Conservation (phyloP, 306 rosid genomes). For the Canavalia gladiata region DNA sequence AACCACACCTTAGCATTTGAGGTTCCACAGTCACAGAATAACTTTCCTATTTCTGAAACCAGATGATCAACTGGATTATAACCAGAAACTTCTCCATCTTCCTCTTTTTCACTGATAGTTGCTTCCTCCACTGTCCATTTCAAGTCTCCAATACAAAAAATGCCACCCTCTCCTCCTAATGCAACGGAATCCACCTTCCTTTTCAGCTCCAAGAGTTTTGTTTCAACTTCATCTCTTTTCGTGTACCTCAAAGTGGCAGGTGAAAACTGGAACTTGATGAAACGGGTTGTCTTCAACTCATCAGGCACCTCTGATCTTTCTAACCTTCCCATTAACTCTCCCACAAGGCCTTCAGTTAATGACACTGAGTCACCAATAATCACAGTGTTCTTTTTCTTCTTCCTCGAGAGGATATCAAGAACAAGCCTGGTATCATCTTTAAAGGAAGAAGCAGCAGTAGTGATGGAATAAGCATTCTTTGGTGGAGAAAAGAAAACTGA, state of each 20-base stretch:
- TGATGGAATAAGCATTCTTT: conserved; percentile 49
- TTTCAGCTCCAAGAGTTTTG: conserved; percentile 64
- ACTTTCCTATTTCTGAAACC: conserved; percentile 70
- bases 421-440: conserved; percentile 75
- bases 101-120: conserved; percentile 48
- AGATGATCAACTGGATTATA: conserved; percentile 74
- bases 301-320: conserved; percentile 75
- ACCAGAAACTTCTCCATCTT: conserved; percentile 43
- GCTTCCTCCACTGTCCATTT: conserved; percentile 65
- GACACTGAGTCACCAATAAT: conserved; percentile 72
- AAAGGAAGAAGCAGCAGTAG: conserved; percentile 53
- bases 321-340: conserved; percentile 65
- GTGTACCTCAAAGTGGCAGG: conserved; percentile 64
- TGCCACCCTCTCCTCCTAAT: conserved; percentile 60
- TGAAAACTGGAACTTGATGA: conserved; percentile 63
- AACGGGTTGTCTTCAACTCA: conserved; percentile 62
- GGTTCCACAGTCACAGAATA: conserved; percentile 55
- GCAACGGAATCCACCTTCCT: conserved; percentile 57
- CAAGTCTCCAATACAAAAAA: conserved; percentile 72
- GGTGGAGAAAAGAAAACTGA: conserved; percentile 65
- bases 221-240: conserved; percentile 74
- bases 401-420: conserved; percentile 67
- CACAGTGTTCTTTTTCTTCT: conserved; percentile 73
- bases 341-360: conserved; percentile 65
- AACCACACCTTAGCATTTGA: conserved; percentile 69